phyloP scores from a whole-genome alignment of 768 basidiomycete species.

The Austroboletus eburneus region DNA sequence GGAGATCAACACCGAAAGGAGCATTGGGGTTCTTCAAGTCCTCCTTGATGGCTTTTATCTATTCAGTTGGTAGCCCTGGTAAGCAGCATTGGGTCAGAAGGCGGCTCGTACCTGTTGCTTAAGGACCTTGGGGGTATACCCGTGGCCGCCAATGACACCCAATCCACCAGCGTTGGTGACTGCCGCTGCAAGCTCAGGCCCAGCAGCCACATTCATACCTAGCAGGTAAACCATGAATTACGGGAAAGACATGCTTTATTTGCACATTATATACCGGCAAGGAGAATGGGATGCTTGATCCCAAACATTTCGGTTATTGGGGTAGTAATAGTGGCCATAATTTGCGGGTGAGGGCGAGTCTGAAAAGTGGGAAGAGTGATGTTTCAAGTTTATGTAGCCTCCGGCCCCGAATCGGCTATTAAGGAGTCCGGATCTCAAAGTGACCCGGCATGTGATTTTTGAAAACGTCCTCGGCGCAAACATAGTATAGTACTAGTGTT shows the following conservation, averaged over 20 bases:
- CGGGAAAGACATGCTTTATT: slow-evolving; percentile 34
- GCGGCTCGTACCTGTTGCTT: slow-evolving; percentile 60
- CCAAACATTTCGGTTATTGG: slow-evolving; percentile 87
- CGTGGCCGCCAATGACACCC: slow-evolving; percentile 89
- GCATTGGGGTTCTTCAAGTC: slow-evolving; percentile 68
- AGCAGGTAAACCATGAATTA: slow-evolving; percentile 1
- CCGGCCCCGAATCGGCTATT: too few species aligned
- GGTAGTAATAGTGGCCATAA: slow-evolving; percentile 61
- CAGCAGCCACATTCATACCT: slow-evolving; percentile 67
- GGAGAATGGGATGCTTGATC: slow-evolving; percentile 83
- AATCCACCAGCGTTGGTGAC: slow-evolving; percentile 93
- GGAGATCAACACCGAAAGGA: slow-evolving; percentile 89
- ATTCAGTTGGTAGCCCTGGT: slow-evolving; percentile 4
- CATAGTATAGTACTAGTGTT: too few species aligned
- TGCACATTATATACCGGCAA: slow-evolving; percentile 53
- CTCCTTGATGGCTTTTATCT: slow-evolving; percentile 74
- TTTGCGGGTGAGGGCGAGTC: neutral
- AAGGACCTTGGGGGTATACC: slow-evolving; percentile 79
- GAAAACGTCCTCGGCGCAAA: neutral
- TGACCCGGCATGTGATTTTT: slow-evolving; percentile 4
- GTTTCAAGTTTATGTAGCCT: too few species aligned
- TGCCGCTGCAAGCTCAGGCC: slow-evolving; percentile 85
- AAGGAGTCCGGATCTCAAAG: too few species aligned
- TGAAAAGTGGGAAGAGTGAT: neutral
- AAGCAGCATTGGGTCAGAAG: neutral